Conservation (phyloP, 2,329 filamentous ascomycete genomes). For the Exophiala sp. region DNA sequence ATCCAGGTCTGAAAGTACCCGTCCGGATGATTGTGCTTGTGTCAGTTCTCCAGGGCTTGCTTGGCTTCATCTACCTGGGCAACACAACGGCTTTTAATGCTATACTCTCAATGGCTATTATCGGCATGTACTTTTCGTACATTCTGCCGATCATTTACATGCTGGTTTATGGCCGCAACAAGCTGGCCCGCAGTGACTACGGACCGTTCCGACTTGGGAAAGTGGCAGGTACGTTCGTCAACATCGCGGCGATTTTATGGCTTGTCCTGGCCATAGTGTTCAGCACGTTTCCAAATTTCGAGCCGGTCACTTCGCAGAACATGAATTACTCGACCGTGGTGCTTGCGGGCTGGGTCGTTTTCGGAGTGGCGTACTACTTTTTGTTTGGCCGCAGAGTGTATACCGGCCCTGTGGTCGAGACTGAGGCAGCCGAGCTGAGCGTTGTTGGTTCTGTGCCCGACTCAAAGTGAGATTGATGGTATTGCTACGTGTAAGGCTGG, state of each 20-base stretch:
- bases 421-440: slow-evolving; percentile 32
- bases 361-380: slow-evolving; percentile 47
- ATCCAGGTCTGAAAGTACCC: slow-evolving; percentile 21
- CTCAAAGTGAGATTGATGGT: not conserved
- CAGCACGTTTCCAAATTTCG: slow-evolving; percentile 31
- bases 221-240: slow-evolving; percentile 26
- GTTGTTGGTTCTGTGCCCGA: not conserved
- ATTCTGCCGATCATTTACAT: slow-evolving; percentile 47
- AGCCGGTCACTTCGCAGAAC: slow-evolving; percentile 33
- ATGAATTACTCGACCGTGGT: slow-evolving; percentile 34
- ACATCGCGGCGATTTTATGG: slow-evolving; percentile 32
- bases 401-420: slow-evolving; percentile 44
- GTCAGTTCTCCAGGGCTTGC: slow-evolving; percentile 11
- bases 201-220: slow-evolving; percentile 32
- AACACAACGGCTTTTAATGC: slow-evolving; percentile 28
- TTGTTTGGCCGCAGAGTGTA: slow-evolving; percentile 45
- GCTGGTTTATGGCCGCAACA: slow-evolving; percentile 35
- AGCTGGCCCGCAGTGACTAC: slow-evolving; percentile 6
- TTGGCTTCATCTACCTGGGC: slow-evolving; percentile 24
- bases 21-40: slow-evolving; percentile 16
- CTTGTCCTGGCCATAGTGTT: slow-evolving; percentile 32
- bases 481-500: no score
- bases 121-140: slow-evolving; percentile 48
- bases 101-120: slow-evolving; percentile 26
- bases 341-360: slow-evolving; percentile 31